Base-by-base conservation (phyloP, 179 eudicot species). In the Heliamphora pulchella region DNA sequence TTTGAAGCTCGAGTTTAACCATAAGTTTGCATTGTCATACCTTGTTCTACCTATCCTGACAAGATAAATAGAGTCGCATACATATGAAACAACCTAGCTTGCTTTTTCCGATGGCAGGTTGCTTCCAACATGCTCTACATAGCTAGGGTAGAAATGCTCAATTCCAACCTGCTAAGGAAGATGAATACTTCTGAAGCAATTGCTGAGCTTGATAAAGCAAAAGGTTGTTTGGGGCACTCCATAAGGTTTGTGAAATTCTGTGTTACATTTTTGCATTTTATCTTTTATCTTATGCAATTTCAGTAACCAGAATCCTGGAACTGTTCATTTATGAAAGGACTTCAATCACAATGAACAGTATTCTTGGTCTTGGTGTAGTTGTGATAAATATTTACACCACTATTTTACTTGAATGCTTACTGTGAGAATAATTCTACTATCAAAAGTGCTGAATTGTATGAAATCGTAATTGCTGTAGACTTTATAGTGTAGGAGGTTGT, bases 111-210 rank as follows among this genome's bases (percentile, higher is more conserved):
- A 69, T 80, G 82, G 58, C 87, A 95, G 98, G 86, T 88, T 78
- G 91, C 94, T 64, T 90, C 90, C 22, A 93, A 95, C 84, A 84
- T 90, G 90, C 90, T 93, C 73, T 74, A 90, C 81, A 81, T 95
- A 73, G 97, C 92, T 81, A 84, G 90, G 81, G 86, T 95, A 85
- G 79, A 86, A 87, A 85, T 88, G 84, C 87, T 89, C 72, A 86
- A 83, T 47, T 77, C 80, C 5, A 81, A 82, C 81, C 84, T 81
- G 51, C 80, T 86, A 77, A 87, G 76, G 78, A 87, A 84, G 82
- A 75, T 66, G 5, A 83, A 84, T 83, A 53, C 61, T 71, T 79
- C 94, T 57, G 84, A 89, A 81, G 91, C 91, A 61, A 80, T 76
- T 78, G 74, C 82, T 72, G 91, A 90, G 84, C 89, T 91, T 88